Base-by-base conservation (phyloP, 2,329 filamentous ascomycete genomes). In the Fusarium sp. region DNA sequence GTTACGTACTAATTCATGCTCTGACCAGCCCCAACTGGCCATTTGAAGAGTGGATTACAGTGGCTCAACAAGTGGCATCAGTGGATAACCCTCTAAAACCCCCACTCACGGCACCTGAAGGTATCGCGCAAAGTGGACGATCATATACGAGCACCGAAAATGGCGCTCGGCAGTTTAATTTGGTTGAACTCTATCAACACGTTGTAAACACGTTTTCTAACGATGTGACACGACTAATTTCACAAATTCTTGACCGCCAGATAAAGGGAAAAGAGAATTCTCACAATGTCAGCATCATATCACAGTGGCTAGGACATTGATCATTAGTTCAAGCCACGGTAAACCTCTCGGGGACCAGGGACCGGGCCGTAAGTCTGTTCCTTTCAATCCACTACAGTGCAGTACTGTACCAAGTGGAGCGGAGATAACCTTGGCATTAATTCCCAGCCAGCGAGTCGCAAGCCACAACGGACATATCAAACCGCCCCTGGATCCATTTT, bases 281-380 rank as follows among this genome's bases (percentile, higher is more conserved):
- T 55, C 22, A 14, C 9, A 24, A 6, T 20, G 13, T 18, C n/a
- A 48, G 31, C 24, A 17, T 15, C 35, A 11, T 38, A 18, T 26
- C 24, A 36, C 48, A 44, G 31, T 49, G 35, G 51, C 51, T 41
- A 28, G 41, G 24, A 55, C 35, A 55, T 36, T 28, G 15, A 11
- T 20, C 14, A 10, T 33, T 48, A 35, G 31, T 17, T 18, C 31
- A 18, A 51, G 62, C 41, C 38, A 31, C 9, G 10, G n/a, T 38
- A 36, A 22, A 26, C 33, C 24, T 38, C 28, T 26, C 26, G 18
- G 31, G 24, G 24, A 13, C 57, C 48, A 28, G 41, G 18, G 22
- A 55, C 52, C 70, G 70, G 70, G 45, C 69, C 70, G 70, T 22
- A 41, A 52, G 31, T 38, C 48, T 14, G 15, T 24, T 24, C 24